A percentile compares a stretch with the other conserved stretches of the same genome.
Conservation (phyloP, 2,329 filamentous ascomycete genomes). For the Fusarium sublunatum region DNA sequence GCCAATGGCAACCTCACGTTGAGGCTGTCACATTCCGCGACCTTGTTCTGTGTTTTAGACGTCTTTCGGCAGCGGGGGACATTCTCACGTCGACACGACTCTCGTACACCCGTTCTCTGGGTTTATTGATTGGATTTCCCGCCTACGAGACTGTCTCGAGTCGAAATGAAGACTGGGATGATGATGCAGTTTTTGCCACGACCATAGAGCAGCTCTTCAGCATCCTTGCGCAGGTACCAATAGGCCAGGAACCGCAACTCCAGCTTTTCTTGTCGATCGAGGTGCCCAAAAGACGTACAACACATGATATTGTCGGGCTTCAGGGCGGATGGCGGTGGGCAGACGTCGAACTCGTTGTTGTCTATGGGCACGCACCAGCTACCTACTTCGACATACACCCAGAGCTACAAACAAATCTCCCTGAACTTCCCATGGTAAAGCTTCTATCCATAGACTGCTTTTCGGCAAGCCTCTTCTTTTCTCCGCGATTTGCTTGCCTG, state of each 20-base stretch:
- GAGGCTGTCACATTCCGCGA: constrained; percentile 1
- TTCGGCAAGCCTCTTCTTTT: not conserved
- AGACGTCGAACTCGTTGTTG: not conserved
- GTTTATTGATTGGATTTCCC: not conserved
- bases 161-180: constrained; percentile 1
- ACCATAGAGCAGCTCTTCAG: not conserved
- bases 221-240: not conserved
- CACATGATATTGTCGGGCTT: too few species aligned
- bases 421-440: constrained; percentile 5
- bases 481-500: not conserved
- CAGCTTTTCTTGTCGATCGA: not conserved
- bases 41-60: not conserved
- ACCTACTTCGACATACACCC: not conserved
- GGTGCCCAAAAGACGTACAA: not conserved
- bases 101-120: not conserved
- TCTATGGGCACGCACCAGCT: not conserved
- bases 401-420: not conserved
- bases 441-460: rapidly evolving
- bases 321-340: too few species aligned
- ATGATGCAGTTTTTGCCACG: not conserved
- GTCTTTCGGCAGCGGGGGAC: not conserved
- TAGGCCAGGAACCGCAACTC: not conserved
- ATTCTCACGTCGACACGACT: constrained; percentile 2
- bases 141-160: not conserved
- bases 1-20: constrained; percentile 4